These are phyloP conservation scores for Ajuga reptans DNA, from an alignment of 305 asterid genomes.

Conservation along the genomic window DNA sequence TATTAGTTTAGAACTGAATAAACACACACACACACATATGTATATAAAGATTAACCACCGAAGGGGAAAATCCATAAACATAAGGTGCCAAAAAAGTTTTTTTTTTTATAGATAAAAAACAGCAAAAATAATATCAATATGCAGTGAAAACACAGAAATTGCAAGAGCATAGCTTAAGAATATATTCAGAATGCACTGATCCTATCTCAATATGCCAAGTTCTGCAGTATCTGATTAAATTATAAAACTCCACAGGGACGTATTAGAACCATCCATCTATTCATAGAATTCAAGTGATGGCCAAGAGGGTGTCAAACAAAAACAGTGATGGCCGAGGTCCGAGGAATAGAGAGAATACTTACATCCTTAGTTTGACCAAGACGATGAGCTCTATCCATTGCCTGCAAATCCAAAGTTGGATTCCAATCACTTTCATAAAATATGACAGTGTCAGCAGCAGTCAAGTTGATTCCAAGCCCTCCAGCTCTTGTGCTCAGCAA, in stretches of 20 bases:
- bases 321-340: too few species aligned
- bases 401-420: conserved; percentile 92
- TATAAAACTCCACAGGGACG: neutral
- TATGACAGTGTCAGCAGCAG: conserved; percentile 95
- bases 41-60: neutral
- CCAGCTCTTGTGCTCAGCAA: conserved; percentile 97
- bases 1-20: neutral
- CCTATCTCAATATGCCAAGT: too few species aligned
- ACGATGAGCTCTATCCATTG: conserved; percentile 97
- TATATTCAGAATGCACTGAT: neutral
- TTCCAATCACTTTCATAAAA: conserved; percentile 98
- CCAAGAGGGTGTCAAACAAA: neutral
- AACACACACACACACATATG: too few species aligned
- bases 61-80: neutral
- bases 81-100: neutral
- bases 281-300: conserved; percentile 1
- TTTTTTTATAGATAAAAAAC: neutral
- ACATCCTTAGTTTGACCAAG: conserved; percentile 94
- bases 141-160: neutral
- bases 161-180: neutral
- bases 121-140: neutral
- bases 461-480: conserved; percentile 93
- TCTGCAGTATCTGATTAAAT: too few species aligned
- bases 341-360: conserved; percentile 25
- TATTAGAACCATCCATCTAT: neutral